Conservation (phyloP, 169 alveolate species). For the Plasmodium vivax region DNA sequence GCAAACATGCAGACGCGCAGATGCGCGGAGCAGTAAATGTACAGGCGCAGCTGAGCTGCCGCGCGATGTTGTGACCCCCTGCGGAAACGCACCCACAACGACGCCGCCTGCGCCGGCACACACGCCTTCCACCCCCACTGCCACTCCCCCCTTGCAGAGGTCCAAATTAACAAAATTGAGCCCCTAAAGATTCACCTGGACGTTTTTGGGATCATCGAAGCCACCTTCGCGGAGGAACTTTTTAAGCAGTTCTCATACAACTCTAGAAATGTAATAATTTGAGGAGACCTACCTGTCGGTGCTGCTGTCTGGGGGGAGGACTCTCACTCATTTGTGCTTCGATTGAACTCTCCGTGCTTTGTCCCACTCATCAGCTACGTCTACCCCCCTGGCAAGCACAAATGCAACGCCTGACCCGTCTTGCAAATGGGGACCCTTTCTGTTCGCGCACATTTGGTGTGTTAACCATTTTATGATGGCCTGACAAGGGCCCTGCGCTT, state of each 20-base stretch:
- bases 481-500: too few species aligned
- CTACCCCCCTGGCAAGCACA: neutral
- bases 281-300: neutral
- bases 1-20: neutral
- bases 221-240: slow-evolving; percentile 5
- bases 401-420: neutral
- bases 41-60: neutral
- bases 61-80: neutral
- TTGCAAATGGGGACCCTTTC: too few species aligned
- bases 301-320: neutral
- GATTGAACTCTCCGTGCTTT: too few species aligned
- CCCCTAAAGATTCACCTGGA: slow-evolving; percentile 27
- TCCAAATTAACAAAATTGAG: slow-evolving; percentile 32
- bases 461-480: too few species aligned
- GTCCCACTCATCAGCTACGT: neutral
- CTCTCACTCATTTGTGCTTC: neutral
- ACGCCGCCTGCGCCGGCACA: too few species aligned
- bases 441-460: too few species aligned
- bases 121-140: too few species aligned
- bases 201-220: slow-evolving; percentile 38
- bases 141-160: slow-evolving; percentile 17
- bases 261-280: slow-evolving; percentile 10
- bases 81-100: neutral
- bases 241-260: slow-evolving; percentile 20
- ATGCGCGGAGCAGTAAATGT: neutral